These are phyloP conservation scores for Trichoderma cornu-damae DNA, from an alignment of 2,329 filamentous ascomycete species.

Conservation along the genomic window DNA sequence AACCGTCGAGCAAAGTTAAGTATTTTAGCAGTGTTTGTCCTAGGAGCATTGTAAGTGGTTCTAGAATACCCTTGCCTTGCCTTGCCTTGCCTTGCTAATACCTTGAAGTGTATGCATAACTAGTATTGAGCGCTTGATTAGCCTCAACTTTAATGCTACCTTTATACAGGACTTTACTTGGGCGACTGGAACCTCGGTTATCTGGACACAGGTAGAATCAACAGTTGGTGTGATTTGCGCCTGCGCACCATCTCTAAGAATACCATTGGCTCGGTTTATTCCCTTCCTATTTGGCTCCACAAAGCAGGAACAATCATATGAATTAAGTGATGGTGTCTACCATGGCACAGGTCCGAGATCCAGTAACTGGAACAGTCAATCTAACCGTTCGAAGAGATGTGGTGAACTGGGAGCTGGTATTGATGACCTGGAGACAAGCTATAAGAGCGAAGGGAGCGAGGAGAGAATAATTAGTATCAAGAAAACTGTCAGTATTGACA, in stretches of 20 bases:
- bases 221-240: conserved; percentile 13
- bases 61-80: no score
- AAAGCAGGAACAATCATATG: background rate
- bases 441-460: conserved; percentile 6
- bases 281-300: conserved; percentile 3
- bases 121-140: conserved; percentile 6
- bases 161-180: conserved; percentile 8
- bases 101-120: conserved; percentile 8
- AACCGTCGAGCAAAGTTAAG: conserved; percentile 10
- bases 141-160: conserved; percentile 9
- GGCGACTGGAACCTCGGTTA: conserved; percentile 5
- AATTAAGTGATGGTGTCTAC: background rate
- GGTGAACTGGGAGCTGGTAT: background rate
- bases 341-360: background rate
- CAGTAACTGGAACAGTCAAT: conserved; percentile 4
- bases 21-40: conserved; percentile 1
- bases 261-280: conserved; percentile 2
- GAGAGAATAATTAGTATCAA: conserved; percentile 8
- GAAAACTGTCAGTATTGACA: conserved; percentile 13
- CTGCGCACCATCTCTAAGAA: conserved; percentile 2
- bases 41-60: conserved; percentile 2
- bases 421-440: conserved; percentile 1
- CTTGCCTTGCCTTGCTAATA: background rate
- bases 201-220: conserved; percentile 12
- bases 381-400: background rate